Base-by-base conservation (phyloP, 1,284 basidiomycete genomes). In the Fomitiporia mediterranea region DNA sequence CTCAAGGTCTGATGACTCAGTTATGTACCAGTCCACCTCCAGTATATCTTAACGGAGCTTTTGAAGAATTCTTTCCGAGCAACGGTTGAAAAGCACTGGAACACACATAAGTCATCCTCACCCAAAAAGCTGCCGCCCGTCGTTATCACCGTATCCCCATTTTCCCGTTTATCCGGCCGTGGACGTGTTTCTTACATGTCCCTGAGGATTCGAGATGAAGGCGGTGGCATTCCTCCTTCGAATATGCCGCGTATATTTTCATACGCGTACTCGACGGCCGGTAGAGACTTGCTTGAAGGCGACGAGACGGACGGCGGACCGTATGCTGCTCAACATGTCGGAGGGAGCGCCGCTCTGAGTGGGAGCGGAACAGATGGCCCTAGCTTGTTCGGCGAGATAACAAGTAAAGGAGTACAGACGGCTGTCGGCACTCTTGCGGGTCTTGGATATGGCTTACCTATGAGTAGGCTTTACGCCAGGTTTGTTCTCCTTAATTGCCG, bases 41-140 rank as follows among this genome's bases (percentile, higher is more conserved):
- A 94, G 69, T 94, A 94, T 66, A 87, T 93, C 61, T 74, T 93
- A 61, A 91, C 89, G 1, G 91, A 93, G 67, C 80, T 93, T 43
- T 76, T 93, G 44, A 95, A 95, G 70, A 95, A 95, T 67, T 81
- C 91, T 0, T 96, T 92, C 71, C 85, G 93, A 25, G 93, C 93
- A 3, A 94, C 90, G 0, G 84, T 91, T n/a, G 91, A 94, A 64
- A 80, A 82, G 59, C 80, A 89, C 58, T 72, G 74, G 58, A 78
- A 78, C 55, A 68, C 68, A 1, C 63, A 74, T 55, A 72, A 72
- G 40, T 58, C 66, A 11, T 67, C 68, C 23, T 69, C 73, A 34
- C 30, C 69, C 1, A 61, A 62, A 2, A 51, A 68, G 4, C 69
- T 91, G 4, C 80, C 90, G 0, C 84, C 88, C 2, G 80, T 94